Base-by-base conservation (phyloP, 345 rosid genomes). In the Eucalyptus cloeziana region DNA sequence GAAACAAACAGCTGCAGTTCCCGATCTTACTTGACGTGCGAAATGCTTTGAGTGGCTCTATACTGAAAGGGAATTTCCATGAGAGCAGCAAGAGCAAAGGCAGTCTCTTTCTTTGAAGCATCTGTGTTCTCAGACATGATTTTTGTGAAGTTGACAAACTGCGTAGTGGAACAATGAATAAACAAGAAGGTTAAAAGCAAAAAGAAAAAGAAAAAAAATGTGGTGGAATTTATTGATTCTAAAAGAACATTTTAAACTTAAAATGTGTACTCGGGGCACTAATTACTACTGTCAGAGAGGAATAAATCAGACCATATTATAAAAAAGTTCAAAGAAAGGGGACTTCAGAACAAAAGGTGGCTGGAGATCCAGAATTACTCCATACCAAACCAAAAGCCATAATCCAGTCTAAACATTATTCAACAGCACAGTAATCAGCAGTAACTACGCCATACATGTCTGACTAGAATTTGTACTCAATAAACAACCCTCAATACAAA, bases 61-160 rank as follows among this genome's bases (percentile, higher is more conserved):
- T 94, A 98, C 90, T 98, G 99, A 89, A 90, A 80, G 3, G 99
- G 99, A 64, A 98, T 94, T 93, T 98, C 99, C 99, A 98, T 98
- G 58, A 98, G 98, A 69, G 99, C 98, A 88, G 97, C 97, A 52
- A 96, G 99, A 71, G 99, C 99, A 80, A 98, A 98, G 25, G 96
- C 96, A 87, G 98, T 87, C 90, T 98, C 99, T 89, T 96, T 97
- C 92, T 93, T 95, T 17, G 96, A 91, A 80, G 93, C 8, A 49
- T 94, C 96, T 33, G 81, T 90, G 90, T 95, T 94, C 90, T 95
- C 95, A 2, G 97, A 93, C 99, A 97, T 97, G 89, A 98, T 95
- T 90, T 95, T 90, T 31, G 99, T 94, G 92, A 96, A 98, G 92
- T 98, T 95, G 86, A 98, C 99, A 87, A 98, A 98, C 99, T 97